Evolutionary conservation across 148 eudicot species (phyloP).

Genomic region (Vaccinium myrtillus): DNA sequence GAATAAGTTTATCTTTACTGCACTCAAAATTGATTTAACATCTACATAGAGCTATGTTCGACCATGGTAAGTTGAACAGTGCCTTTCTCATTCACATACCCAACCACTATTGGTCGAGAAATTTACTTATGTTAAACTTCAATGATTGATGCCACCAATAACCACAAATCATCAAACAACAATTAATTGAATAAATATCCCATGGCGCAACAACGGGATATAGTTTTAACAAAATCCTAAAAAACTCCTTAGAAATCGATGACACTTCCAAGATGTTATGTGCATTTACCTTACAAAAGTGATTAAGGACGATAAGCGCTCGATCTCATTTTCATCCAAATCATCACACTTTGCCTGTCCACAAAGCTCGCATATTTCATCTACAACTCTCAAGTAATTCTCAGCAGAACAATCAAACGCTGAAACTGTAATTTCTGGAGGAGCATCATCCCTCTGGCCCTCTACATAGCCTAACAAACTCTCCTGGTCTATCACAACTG

Average conservation of each 20-base stretch:
- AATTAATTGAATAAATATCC: neutral
- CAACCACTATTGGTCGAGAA: neutral
- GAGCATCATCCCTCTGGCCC: conserved; percentile 11
- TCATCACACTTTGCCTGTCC: conserved; percentile 29
- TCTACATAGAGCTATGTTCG: neutral
- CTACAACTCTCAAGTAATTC: conserved; percentile 53
- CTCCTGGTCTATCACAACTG: conserved; percentile 8
- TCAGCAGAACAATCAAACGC: conserved; percentile 51
- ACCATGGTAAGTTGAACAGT: neutral
- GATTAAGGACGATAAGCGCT: conserved; percentile 50
- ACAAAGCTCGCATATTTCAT: conserved; percentile 44
- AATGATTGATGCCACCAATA: neutral
- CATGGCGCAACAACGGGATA: neutral
- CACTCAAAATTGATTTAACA: neutral
- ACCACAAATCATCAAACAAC: neutral
- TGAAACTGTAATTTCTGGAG: conserved; percentile 37
- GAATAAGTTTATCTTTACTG: neutral
- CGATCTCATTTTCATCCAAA: conserved; percentile 41
- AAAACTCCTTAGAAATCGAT: neutral
- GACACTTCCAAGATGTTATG: neutral
- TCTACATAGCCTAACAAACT: conserved; percentile 13
- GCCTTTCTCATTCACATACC: neutral
- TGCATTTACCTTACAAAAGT: conserved; percentile 62
- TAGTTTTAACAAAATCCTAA: too few relatives aligned
- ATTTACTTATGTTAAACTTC: neutral